Evolutionary conservation across 176 grass and related monocot species (phyloP).

Genomic region (Oryza officinalis): DNA sequence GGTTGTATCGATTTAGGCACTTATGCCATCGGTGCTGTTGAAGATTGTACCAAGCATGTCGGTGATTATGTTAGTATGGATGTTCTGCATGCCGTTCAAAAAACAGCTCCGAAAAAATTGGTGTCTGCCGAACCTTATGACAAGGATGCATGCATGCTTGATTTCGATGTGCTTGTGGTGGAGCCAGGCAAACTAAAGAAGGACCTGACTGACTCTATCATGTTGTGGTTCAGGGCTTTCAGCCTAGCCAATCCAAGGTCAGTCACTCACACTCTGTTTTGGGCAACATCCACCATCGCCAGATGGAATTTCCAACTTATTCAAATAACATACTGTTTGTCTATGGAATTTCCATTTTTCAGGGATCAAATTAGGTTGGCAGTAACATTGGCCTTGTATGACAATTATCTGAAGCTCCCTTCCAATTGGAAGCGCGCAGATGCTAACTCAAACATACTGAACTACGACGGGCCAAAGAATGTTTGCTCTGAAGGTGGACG

Average conservation of each 20-base stretch:
- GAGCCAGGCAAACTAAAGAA: conserved; percentile 62
- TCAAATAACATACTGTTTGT: neutral
- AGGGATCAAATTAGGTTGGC: conserved; percentile 57
- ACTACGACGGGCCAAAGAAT: conserved; percentile 72
- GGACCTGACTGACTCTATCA: conserved; percentile 50
- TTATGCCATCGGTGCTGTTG: conserved; percentile 52
- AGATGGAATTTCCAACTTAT: neutral
- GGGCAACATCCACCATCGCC: neutral
- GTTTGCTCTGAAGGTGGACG: conserved; percentile 47
- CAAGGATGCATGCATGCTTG: conserved; percentile 69
- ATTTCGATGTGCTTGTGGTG: conserved; percentile 67
- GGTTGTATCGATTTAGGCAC: conserved; percentile 56
- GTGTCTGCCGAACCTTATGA: conserved; percentile 58
- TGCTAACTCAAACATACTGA: conserved; percentile 42
- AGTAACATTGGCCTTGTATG: conserved; percentile 54
- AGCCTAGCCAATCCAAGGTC: conserved; percentile 58
- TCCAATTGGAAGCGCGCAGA: conserved; percentile 55
- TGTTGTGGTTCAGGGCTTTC: conserved; percentile 63
- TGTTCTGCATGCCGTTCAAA: conserved; percentile 72
- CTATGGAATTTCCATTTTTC: conserved; percentile 35
- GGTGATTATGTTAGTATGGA: conserved; percentile 72
- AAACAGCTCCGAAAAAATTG: conserved; percentile 50
- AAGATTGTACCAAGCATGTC: conserved; percentile 70
- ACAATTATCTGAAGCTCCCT: conserved; percentile 70
- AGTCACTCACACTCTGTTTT: neutral